Percentiles rank a stretch among this genome's conserved stretches.
Conservation (phyloP, 495 filamentous ascomycete genomes). For the Filosporella fistucella region DNA sequence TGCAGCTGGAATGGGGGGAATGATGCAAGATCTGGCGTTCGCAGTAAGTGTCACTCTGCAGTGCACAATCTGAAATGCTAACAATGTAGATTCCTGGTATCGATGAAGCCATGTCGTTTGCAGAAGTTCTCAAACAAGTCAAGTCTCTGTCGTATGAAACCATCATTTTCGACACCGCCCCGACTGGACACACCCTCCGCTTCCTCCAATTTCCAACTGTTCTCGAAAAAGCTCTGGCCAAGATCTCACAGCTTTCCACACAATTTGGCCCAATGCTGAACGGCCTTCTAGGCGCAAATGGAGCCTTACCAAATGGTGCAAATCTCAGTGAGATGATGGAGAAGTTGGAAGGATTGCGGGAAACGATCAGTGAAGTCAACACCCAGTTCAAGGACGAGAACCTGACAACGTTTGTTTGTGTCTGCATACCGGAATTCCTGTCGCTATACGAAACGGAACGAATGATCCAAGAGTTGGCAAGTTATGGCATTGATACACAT, state of each 20-base stretch:
- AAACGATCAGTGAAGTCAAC: slow-evolving; percentile 94
- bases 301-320: slow-evolving; percentile 78
- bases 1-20: slow-evolving; percentile 52
- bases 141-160: slow-evolving; percentile 98
- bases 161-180: slow-evolving; percentile 98
- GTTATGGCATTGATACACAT: slow-evolving; percentile 94
- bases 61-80: not conserved
- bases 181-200: slow-evolving; percentile 97
- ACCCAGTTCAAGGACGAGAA: slow-evolving; percentile 95
- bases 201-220: slow-evolving; percentile 99
- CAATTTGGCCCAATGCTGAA: slow-evolving; percentile 97
- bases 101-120: slow-evolving; percentile 99
- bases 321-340: slow-evolving; percentile 86
- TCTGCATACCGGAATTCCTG: slow-evolving; percentile 97
- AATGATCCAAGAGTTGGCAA: slow-evolving; percentile 97
- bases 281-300: slow-evolving; percentile 80
- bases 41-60: slow-evolving; percentile 36
- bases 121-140: slow-evolving; percentile 98
- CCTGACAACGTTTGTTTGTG: slow-evolving; percentile 96
- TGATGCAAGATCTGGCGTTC: slow-evolving; percentile 65
- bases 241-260: slow-evolving; percentile 86
- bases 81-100: slow-evolving; percentile 83
- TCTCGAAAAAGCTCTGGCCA: slow-evolving; percentile 95
- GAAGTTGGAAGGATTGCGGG: slow-evolving; percentile 88
- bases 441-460: slow-evolving; percentile 97